Evolutionary conservation across 2,329 filamentous ascomycete genomes (phyloP).

Genomic region (Dactylonectria estremocensis): DNA sequence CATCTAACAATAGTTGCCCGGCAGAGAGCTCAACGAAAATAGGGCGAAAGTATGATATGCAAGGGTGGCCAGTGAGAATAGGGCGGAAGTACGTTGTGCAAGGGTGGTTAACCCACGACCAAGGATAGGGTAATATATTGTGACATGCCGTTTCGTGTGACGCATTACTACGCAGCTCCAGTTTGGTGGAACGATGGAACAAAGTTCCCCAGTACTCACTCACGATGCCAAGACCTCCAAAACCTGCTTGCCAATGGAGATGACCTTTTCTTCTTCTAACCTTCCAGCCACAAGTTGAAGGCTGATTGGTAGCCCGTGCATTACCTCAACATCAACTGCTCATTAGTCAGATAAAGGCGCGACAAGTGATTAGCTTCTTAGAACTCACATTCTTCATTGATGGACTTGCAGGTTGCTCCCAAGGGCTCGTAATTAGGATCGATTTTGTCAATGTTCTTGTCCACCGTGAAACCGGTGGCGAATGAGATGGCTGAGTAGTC

Average conservation of each 20-base stretch:
- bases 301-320: conserved; percentile 61
- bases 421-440: conserved; percentile 52
- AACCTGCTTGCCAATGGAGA: conserved; percentile 52
- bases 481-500: conserved; percentile 66
- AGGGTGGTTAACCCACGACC: too few relatives aligned
- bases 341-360: conserved; percentile 2
- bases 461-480: conserved; percentile 58
- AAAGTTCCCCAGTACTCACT: too few relatives aligned
- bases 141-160: too few relatives aligned
- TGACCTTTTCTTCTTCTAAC: conserved; percentile 59
- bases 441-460: conserved; percentile 56
- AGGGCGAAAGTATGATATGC: too few relatives aligned
- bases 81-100: too few relatives aligned
- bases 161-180: too few relatives aligned
- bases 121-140: too few relatives aligned
- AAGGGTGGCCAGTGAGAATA: too few relatives aligned
- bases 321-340: conserved; percentile 56
- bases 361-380: too few relatives aligned
- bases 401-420: conserved; percentile 54
- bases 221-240: conserved; percentile 31
- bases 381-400: conserved; percentile 62
- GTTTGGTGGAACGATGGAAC: too few relatives aligned
- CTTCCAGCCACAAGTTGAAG: conserved; percentile 61
- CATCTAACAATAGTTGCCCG: too few relatives aligned
- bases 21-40: too few relatives aligned